Evolutionary conservation across 257 asterid species (phyloP).

Genomic region (Striga asiatica): DNA sequence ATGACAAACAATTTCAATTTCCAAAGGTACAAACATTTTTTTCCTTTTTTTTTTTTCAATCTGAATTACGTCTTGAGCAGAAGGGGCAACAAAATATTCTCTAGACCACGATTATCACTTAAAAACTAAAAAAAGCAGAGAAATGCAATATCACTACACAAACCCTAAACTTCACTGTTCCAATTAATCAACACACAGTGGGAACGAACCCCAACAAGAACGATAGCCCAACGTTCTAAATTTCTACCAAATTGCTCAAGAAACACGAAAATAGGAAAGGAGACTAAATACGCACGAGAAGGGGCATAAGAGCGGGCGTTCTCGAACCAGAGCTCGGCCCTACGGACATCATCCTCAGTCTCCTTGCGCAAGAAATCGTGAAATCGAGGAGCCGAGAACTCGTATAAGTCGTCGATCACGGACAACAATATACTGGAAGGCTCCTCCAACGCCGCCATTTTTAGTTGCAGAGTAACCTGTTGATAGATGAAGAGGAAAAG

Average conservation of each 20-base stretch:
- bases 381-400: constrained; percentile 73
- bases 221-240: neutral
- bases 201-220: neutral
- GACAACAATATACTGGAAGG: constrained; percentile 16
- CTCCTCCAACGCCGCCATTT: constrained; percentile 51
- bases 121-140: no score
- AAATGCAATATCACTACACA: no score
- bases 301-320: constrained; percentile 53
- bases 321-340: constrained; percentile 86
- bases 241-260: no score
- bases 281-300: constrained; percentile 69
- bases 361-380: constrained; percentile 62
- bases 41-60: no score
- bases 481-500: neutral
- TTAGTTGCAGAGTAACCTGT: neutral
- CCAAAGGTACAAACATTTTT: no score
- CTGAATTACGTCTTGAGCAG: no score
- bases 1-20: no score
- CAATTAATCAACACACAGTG: neutral
- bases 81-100: no score
- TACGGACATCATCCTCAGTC: constrained; percentile 41
- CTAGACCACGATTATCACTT: no score
- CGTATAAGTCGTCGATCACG: constrained; percentile 58
- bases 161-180: neutral
- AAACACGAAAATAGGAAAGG: neutral